A percentile compares a stretch with the other conserved stretches of the same genome.
Evolutionary conservation across 495 filamentous ascomycete genomes (phyloP).

Genomic region (Glutinoglossum americanum): DNA sequence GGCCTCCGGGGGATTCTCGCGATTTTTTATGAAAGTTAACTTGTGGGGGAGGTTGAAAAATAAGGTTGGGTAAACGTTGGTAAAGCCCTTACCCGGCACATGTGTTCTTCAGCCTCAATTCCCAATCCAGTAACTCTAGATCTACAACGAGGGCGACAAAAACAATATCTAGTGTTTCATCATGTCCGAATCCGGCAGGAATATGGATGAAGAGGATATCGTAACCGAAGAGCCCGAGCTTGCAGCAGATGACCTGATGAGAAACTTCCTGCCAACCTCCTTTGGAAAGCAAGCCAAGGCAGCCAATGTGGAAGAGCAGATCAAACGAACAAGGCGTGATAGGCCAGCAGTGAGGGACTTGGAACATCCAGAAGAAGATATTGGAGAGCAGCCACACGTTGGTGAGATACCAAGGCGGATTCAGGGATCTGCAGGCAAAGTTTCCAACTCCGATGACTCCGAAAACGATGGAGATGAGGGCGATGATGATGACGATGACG

Average conservation of each 20-base stretch:
- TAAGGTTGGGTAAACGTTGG: neutral
- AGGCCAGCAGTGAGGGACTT: constrained; percentile 12
- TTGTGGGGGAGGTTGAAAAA: neutral
- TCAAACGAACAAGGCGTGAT: constrained; percentile 50
- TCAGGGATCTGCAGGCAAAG: constrained; percentile 4
- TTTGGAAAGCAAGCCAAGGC: constrained; percentile 69
- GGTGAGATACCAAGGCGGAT: neutral
- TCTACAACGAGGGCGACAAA: too few species aligned
- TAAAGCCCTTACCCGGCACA: neutral
- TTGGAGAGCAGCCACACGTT: neutral
- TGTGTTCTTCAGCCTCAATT: neutral
- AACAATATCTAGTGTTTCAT: neutral
- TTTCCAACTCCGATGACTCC: constrained; percentile 6
- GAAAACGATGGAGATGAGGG: constrained; percentile 24
- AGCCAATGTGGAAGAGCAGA: constrained; percentile 54
- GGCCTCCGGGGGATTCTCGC: neutral
- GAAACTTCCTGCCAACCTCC: constrained; percentile 55
- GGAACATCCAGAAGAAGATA: constrained; percentile 1
- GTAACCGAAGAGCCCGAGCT: constrained; percentile 26
- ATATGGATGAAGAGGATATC: constrained; percentile 41
- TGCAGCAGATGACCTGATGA: constrained; percentile 51
- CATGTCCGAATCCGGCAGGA: neutral
- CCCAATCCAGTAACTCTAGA: neutral
- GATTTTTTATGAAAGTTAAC: neutral
- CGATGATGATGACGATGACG: constrained; percentile 29